Conservation (phyloP, 306 rosid genomes). For the Biancaea sappan region DNA sequence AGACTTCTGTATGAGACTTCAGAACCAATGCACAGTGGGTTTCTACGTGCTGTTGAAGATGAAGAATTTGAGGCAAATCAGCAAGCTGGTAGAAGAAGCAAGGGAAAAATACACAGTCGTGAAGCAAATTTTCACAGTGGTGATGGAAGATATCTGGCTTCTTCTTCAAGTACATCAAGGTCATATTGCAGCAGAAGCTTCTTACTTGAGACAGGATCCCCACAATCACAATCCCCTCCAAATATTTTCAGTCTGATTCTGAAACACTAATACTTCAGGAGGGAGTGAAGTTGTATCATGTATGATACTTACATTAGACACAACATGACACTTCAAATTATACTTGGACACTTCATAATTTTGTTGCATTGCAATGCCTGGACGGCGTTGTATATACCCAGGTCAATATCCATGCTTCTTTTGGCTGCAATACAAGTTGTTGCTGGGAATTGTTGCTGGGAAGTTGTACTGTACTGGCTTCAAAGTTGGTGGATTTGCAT, state of each 20-base stretch:
- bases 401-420: not conserved
- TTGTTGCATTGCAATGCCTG: not conserved
- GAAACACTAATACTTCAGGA: not conserved
- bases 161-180: slow-evolving; percentile 93
- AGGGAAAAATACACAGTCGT: slow-evolving; percentile 65
- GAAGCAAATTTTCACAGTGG: slow-evolving; percentile 69
- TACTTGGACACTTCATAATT: not conserved
- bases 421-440: not conserved
- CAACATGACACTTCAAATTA: not conserved
- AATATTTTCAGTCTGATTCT: slow-evolving; percentile 60
- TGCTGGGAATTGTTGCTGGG: too few species aligned
- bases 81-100: slow-evolving; percentile 73
- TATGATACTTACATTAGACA: not conserved
- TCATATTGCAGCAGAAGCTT: slow-evolving; percentile 96
- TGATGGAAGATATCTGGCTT: slow-evolving; percentile 90
- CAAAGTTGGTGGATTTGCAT: slow-evolving; percentile 16
- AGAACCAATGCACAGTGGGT: slow-evolving; percentile 82
- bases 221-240: slow-evolving; percentile 78
- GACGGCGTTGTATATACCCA: not conserved
- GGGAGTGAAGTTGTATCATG: too few species aligned
- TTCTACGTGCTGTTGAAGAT: slow-evolving; percentile 62
- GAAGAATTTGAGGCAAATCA: slow-evolving; percentile 65
- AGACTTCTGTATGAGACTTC: slow-evolving; percentile 90
- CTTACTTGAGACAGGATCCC: slow-evolving; percentile 86
- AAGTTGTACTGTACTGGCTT: slow-evolving; percentile 29